Base-by-base conservation (phyloP, 352 stramenopile genomes). In the Globisporangium middletonii region DNA sequence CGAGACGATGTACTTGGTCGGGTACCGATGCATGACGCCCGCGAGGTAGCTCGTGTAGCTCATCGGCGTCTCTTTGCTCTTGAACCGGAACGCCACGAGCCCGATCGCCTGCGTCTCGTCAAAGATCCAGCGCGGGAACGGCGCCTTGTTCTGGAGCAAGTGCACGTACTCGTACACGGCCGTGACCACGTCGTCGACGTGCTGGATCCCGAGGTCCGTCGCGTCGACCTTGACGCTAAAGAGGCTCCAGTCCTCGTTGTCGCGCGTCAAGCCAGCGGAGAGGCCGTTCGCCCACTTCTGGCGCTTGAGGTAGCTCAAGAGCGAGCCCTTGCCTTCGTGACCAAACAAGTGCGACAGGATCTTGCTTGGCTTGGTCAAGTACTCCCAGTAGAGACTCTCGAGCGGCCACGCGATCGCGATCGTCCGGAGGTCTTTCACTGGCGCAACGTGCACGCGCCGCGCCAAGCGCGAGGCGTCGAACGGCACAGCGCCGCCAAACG, bases 261-360 rank as follows among this genome's bases (percentile, higher is more conserved):
- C 80, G 15, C 76, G 70, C 35, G 69, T 79, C n/a, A 89, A 70
- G 4, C 77, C 83, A 6, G 77, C 74, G 0, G 64, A 81, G 13
- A 89, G 65, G 49, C 86, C 73, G 77, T 94, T 75, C 2, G 76
- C 80, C 78, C 78, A 89, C 53, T 89, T 81, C 30, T 85, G 67
- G 4, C 64, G 53, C 66, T 98, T 98, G 35, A 98, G 67, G 60
- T 92, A 93, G 33, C 88, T 96, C 28, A 99, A 57, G 47, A 99
- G 78, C 1, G 93, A 98, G 13, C 89, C 91, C 0, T 69, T 69
- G 19, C 88, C 93, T 83, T 99, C 96, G 65, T 98, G 93, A 0
- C 96, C 96, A 33, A 98, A 71, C 18, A 98, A 71, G 65, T 98
- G 92, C 30, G 80, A 84, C 37, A 98, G 69, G 57, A 97, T 95